Evolutionary conservation across 2,329 filamentous ascomycete species (phyloP), one percentile per base, ranked within the genome.

Genomic region (Torrubiella hemipterigena): DNA sequence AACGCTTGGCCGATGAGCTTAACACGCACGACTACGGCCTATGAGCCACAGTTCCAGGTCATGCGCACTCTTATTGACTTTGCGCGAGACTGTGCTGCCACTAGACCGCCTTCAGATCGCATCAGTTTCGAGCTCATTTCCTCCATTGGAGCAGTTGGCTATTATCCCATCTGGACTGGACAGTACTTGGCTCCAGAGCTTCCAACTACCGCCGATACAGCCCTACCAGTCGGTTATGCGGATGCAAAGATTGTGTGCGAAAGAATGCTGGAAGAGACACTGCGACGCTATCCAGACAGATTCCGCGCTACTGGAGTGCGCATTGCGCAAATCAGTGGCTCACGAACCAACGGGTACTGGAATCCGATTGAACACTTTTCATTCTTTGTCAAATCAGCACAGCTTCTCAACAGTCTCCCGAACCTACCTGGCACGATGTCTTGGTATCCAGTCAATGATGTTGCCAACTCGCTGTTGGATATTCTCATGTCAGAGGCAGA

Each of bases 241-340:
- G 65, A 72, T 5, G 68, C 63, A 3, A 72, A 73, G 38, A 61
- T 44, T 24, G 53, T 54, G 1, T 71, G 65, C 41, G 67, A 72
- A 41, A 42, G 49, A 4, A 64, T 72, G 47, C 51, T 73, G 0
- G 56, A 63, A 25, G 49, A 58, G 29, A 71, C 67, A 0, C 44
- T 70, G 2, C 57, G 61, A 34, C 41, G 48, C n/a, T 43, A 62
- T 36, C 58, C 58, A 0, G 34, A 51, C 1, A 46, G 39, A 1
- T 68, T 72, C 48, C 55, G 56, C 11, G 36, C 61, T 1, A 63
- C 59, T 51, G 46, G 45, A 1, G 58, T 64, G 0, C 58, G 69
- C 1, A 50, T 60, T 0, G 70, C 64, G 0, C 70, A 75, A 43
- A 65, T 75, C 24, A 54, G 68, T 2, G 70, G 70, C 0, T 65